Conservation (phyloP, 1,139 yeast species). For the Debaryomyces udenii region DNA sequence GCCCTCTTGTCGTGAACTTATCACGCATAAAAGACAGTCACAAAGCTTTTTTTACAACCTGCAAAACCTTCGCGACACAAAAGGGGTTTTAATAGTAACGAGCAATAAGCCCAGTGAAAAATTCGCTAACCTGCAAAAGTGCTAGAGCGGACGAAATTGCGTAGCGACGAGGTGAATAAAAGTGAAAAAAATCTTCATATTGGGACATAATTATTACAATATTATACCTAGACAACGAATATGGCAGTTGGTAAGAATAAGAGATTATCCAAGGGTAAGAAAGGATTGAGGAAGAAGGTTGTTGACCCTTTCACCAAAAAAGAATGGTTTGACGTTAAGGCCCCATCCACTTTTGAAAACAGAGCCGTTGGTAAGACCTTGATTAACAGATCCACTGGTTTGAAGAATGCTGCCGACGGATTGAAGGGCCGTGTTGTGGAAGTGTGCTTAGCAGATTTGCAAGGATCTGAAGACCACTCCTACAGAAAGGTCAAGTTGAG, state of each 20-base stretch:
- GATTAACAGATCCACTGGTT: constrained; percentile 55
- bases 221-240: constrained; percentile 16
- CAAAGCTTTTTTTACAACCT: too few relatives aligned
- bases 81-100: too few relatives aligned
- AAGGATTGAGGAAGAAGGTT: constrained; percentile 56
- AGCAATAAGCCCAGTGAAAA: too few relatives aligned
- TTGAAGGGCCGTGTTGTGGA: constrained; percentile 56
- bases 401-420: constrained; percentile 56
- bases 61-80: too few relatives aligned
- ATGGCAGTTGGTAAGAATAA: constrained; percentile 60
- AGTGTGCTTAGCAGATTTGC: constrained; percentile 53
- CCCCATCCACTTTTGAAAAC: constrained; percentile 55
- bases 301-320: constrained; percentile 57
- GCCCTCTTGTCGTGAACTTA: too few relatives aligned
- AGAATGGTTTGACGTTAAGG: constrained; percentile 57
- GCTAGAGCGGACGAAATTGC: constrained; percentile 35
- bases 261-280: constrained; percentile 58
- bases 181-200: constrained; percentile 9
- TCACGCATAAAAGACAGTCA: too few relatives aligned
- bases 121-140: constrained; percentile 17
- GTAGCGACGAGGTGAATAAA: constrained; percentile 12
- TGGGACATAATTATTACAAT: constrained; percentile 3
- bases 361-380: constrained; percentile 56
- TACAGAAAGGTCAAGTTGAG: constrained; percentile 56
- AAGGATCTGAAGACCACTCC: constrained; percentile 56